A percentile compares a stretch with the other conserved stretches of the same genome.
Evolutionary conservation across 305 asterid species (phyloP).

Genomic region (Striga hermonthica): DNA sequence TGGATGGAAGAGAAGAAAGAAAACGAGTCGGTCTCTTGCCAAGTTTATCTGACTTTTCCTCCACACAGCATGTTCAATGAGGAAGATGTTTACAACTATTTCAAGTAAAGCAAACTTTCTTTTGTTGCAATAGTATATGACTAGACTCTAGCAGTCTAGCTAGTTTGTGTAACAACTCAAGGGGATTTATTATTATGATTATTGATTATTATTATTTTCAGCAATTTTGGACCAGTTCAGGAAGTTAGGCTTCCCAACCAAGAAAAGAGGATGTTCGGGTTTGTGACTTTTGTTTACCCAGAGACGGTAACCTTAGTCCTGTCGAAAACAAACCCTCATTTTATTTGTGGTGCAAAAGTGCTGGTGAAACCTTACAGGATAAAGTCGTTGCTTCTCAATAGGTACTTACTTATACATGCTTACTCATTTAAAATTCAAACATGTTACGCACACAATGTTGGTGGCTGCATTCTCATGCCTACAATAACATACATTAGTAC

Average conservation of each 20-base stretch:
- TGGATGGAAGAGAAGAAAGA: constrained; percentile 38
- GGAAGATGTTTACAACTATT: constrained; percentile 55
- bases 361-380: constrained; percentile 63
- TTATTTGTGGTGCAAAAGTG: constrained; percentile 61
- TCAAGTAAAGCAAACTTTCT: constrained; percentile 40
- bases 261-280: constrained; percentile 67
- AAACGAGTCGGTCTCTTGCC: constrained; percentile 44
- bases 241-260: constrained; percentile 71
- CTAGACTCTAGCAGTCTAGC: too few relatives aligned
- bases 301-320: constrained; percentile 56
- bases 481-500: too few relatives aligned
- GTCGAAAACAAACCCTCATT: constrained; percentile 64
- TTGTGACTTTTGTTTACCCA: constrained; percentile 55
- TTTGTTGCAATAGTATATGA: not conserved
- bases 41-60: constrained; percentile 64
- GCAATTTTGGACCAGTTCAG: constrained; percentile 60
- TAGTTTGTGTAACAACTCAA: not conserved
- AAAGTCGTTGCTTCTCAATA: constrained; percentile 44
- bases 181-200: too few relatives aligned
- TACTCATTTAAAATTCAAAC: not conserved
- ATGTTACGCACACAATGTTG: constrained; percentile 1
- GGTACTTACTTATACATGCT: constrained; percentile 21
- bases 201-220: constrained; percentile 12
- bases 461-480: not conserved
- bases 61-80: constrained; percentile 55